These are phyloP conservation scores for Paramecium tetraurelia DNA, from an alignment of 73 alveolate genomes.

Conservation along the genomic window DNA sequence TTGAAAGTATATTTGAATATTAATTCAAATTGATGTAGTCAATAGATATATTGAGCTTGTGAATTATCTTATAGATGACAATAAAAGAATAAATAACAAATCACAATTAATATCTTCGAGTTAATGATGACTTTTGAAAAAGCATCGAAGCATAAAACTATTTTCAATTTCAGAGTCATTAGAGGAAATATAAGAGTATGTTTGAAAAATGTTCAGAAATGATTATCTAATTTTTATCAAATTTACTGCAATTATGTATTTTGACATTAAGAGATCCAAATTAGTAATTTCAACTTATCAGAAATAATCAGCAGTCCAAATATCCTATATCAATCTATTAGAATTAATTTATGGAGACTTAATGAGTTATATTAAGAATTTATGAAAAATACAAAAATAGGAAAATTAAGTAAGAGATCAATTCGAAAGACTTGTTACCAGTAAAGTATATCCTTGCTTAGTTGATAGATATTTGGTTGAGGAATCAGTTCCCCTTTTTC, in stretches of 20 bases:
- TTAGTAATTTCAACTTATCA: background rate
- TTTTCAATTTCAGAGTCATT: background rate
- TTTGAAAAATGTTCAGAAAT: background rate
- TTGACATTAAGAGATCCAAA: background rate
- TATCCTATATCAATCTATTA: background rate
- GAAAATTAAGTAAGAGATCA: background rate
- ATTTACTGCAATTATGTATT: background rate
- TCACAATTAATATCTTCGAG: too few species aligned
- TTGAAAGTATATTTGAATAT: background rate
- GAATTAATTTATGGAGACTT: background rate
- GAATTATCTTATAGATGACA: background rate
- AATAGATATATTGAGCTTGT: background rate
- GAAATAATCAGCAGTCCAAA: background rate
- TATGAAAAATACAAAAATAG: background rate
- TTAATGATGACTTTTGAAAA: too few species aligned
- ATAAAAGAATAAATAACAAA: background rate
- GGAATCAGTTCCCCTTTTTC: background rate
- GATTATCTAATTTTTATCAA: background rate
- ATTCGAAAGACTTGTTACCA: background rate
- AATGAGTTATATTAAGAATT: background rate
- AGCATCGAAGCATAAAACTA: background rate
- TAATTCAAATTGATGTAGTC: background rate
- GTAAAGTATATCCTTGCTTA: background rate
- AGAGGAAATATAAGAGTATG: background rate
- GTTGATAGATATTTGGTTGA: constrained; percentile 2